Evolutionary conservation across 1,284 basidiomycete species (phyloP), one percentile per base, ranked within the genome.

Genomic region (Papiliotrema terrestris): DNA sequence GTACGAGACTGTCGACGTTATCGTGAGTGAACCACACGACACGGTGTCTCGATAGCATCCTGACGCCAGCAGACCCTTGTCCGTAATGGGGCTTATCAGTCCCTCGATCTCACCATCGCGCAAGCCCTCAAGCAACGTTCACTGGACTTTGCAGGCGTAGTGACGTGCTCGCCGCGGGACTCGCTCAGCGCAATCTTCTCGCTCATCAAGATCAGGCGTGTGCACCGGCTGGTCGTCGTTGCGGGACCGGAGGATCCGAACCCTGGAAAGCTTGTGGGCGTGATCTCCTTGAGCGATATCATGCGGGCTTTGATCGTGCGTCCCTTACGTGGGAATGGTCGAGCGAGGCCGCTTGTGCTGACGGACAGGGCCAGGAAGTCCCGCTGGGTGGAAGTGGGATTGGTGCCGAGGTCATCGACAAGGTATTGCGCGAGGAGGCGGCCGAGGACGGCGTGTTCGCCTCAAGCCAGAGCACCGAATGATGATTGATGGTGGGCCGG

Each of bases 1-100:
- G 44, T 99, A 98, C 75, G 96, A 99, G 78, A 97, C 95, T 1
- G 96, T 99, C 20, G 96, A 99, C 79, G 95, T 98, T 49, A 96
- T 98, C 61, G 92, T 95, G 76, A 74, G 90, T 84, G 1, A 9
- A n/a, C 2, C 19, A 20, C 6, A 22, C 20, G 20, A 2, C 32
- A 15, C 36, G 11, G 20, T 6, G 35, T 8, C 36, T n/a, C 23
- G 11, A 6, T 13, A 29, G 45, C 38, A 45, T n/a, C 15, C 49
- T 60, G 51, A 42, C 35, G 29, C 26, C 4, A 32, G 29, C 29
- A 95, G 92, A 94, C 91, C 3, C 84, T 97, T 23, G 91, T 98
- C 38, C 86, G 93, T n/a, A 83, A 92, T 15, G 94, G 94, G 52
- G 91, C 88, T 8, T 98, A 98, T 75, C 89, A 94, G 69, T 87